Evolutionary conservation across 148 eudicot genomes (phyloP).

Genomic region (Fagopyrum homotropicum): DNA sequence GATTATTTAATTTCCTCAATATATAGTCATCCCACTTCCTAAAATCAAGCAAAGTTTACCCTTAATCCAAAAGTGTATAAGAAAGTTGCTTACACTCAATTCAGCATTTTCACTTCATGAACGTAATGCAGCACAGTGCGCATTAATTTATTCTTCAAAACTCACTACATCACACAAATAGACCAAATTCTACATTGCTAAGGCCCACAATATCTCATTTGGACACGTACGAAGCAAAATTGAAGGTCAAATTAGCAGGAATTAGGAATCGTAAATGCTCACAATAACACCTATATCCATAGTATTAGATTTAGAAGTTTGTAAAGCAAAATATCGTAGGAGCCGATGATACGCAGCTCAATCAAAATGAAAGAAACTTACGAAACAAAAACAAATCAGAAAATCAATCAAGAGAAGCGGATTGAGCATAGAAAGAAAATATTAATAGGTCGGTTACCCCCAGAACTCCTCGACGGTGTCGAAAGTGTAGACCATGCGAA

Average conservation of each 20-base stretch:
- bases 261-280: background rate
- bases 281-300: background rate
- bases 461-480: slow-evolving; percentile 96
- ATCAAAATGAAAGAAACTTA: background rate
- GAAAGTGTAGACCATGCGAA: slow-evolving; percentile 67
- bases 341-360: background rate
- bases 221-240: background rate
- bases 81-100: too few species aligned
- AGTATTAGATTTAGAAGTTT: too few species aligned
- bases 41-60: too few species aligned
- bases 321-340: background rate
- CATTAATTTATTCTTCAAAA: too few species aligned
- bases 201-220: background rate
- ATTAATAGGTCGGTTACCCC: slow-evolving; percentile 41
- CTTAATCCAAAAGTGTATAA: too few species aligned
- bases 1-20: background rate
- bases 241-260: background rate
- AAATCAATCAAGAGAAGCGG: background rate
- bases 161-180: background rate
- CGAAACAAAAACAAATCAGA: background rate
- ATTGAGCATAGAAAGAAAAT: background rate
- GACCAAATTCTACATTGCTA: background rate
- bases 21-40: too few species aligned
- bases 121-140: too few species aligned
- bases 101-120: too few species aligned